Evolutionary conservation across 352 stramenopile species (phyloP), one percentile per base, ranked within the genome.

Genomic region (Globisporangium middletonii): DNA sequence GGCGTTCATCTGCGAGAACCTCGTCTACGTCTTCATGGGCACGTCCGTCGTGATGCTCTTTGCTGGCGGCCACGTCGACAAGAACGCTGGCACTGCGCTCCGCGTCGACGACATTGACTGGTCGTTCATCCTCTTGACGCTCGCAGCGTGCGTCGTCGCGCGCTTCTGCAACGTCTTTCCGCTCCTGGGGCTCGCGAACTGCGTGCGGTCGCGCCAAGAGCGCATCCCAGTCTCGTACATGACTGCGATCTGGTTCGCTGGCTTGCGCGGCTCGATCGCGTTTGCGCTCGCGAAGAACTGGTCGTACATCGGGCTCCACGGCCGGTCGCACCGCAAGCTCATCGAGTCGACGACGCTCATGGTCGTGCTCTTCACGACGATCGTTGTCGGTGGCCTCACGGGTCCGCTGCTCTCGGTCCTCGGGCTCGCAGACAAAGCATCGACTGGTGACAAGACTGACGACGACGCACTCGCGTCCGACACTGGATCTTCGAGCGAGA

Each of bases 261-360:
- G 94, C 35, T 72, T 98, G 45, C 86, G 94, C 30, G 94, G 94
- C 38, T 97, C 94, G 15, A 96, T 98, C 50, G 86, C 92, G 15
- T 98, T 97, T 60, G 88, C 91, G 26, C 77, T 96, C 30, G 84
- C 83, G 23, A 92, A 92, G 66, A 92, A 82, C 52, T 94, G 84
- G 84, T 83, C 76, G 44, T 92, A 92, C 59, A 68, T 89, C 57
- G 83, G 82, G 9, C 63, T 86, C 45, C 57, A 86, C 45, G 78
- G 82, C 26, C 64, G 59, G 15, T 91, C 79, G 7, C 84, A 94
- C 55, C 81, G 79, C 23, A 87, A 87, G 47, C 65, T 94, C 4
- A 88, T 94, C 44, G 84, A 92, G 56, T 92, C 82, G 26, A 94
- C 84, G n/a, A 92, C 84, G 54, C 64, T 94, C 45, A 86, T 92